Base-by-base conservation (phyloP, 2,329 filamentous ascomycete genomes). In the Aspergillus hiratsukae region DNA sequence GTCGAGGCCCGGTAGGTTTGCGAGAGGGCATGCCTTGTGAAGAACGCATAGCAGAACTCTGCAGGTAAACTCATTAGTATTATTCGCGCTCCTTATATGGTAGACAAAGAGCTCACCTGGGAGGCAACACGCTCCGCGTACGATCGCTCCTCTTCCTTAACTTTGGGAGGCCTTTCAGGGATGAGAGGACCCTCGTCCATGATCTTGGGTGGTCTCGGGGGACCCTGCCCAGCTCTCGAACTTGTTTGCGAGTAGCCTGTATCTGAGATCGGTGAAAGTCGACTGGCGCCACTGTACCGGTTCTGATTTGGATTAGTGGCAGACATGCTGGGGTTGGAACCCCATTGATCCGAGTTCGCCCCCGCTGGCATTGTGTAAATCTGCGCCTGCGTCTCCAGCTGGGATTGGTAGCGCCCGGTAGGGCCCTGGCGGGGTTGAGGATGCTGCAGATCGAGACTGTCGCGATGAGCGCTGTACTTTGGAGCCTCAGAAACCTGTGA, bases 401-500 rank as follows among this genome's bases (percentile, higher is more conserved):
- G 80, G 53, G 79, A 80, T 65, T 87, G 83, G 64, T 85, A 85
- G 40, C 83, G 82, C 41, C 80, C 80, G 2, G 84, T 86, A 2
- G 83, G 81, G 2, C 85, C 85, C 58, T 81, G 81, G 37, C 84
- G 79, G 14, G 85, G 85, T 66, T 87, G 85, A 11, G 85, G 85
- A 65, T 87, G 85, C 63, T 86, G 80, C 46, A 87, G 72, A 61
- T 86, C 83, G 55, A 87, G 68, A 51, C 83, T 86, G 67, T 86
- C 84, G 57, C 85, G 81, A 63, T 87, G 82, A 57, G 83, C 84
- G 62, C 84, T 81, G 64, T 87, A 87, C 62, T 87, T 87, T 17
- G 85, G 84, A 56, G 83, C 81, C 49, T 75, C 81, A 45, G 77
- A 78, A 23, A 81, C 71, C 53, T 81, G 78, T 3, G 84, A 84